phyloP scores from a whole-genome alignment of 2,329 filamentous ascomycete genomes.

The Cytospora chrysosperma region DNA sequence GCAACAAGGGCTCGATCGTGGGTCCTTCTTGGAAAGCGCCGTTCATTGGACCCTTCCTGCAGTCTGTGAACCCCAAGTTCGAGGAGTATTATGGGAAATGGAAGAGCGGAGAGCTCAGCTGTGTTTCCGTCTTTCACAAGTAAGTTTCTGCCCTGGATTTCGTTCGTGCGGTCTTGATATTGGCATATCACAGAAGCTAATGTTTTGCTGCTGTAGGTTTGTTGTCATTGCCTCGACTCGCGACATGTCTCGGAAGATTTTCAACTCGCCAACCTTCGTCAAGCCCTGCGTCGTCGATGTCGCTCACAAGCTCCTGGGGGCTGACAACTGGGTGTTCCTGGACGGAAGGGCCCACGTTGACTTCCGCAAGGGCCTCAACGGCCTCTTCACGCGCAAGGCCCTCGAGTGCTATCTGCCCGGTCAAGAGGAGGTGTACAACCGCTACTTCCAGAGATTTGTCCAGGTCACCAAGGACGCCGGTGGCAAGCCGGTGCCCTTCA shows the following conservation, averaged over 20 bases:
- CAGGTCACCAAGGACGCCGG: slow-evolving; percentile 69
- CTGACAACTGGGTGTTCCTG: slow-evolving; percentile 95
- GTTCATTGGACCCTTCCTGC: slow-evolving; percentile 92
- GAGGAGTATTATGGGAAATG: slow-evolving; percentile 90
- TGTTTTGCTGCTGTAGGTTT: slow-evolving; percentile 58
- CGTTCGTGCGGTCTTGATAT: too few relatives aligned
- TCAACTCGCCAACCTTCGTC: slow-evolving; percentile 88
- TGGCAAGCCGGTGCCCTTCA: slow-evolving; percentile 79
- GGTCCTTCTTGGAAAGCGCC: slow-evolving; percentile 75
- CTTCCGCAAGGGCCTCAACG: slow-evolving; percentile 94
- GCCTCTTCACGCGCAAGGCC: slow-evolving; percentile 87
- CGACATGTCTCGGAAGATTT: slow-evolving; percentile 93
- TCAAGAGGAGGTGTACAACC: slow-evolving; percentile 87
- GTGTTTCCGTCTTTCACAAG: slow-evolving; percentile 99
- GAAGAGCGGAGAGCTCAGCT: slow-evolving; percentile 87
- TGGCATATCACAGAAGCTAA: slow-evolving; percentile 18
- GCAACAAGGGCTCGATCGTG: slow-evolving; percentile 72
- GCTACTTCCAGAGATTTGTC: slow-evolving; percentile 79
- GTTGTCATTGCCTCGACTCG: slow-evolving; percentile 94
- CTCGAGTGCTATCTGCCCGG: slow-evolving; percentile 86
- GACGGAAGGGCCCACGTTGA: slow-evolving; percentile 94
- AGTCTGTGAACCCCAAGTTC: slow-evolving; percentile 91
- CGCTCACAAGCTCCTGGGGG: slow-evolving; percentile 88
- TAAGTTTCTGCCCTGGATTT: slow-evolving; percentile 46
- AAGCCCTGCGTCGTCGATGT: slow-evolving; percentile 96